Evolutionary conservation across 768 basidiomycete genomes (phyloP), one percentile per base, ranked within the genome.

Genomic region (Imleria badia): DNA sequence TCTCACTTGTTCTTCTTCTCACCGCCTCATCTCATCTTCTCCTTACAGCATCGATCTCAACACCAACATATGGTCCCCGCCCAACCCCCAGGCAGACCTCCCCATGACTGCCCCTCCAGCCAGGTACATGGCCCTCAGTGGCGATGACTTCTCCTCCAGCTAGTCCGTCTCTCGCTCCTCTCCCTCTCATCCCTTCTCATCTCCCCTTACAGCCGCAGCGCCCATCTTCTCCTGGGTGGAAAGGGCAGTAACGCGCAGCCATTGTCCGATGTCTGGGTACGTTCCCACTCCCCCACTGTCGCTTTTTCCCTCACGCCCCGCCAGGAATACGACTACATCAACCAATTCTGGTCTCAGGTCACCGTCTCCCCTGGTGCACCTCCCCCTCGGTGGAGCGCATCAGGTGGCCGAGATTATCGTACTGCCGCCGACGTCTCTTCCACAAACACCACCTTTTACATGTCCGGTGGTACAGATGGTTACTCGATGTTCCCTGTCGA

Each of bases 101-200:
- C 70, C 70, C n/a, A 56, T 66, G 22, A 63, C 64, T 0, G 68
- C 69, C 8, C 90, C 90, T 9, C 75, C 86, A 14, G 77, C 86
- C 29, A 78, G 88, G 66, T 85, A 81, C 69, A 79, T 80, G 38
- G 82, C 86, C 29, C 63, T 90, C 38, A 73, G 80, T 40, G 91
- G 87, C 6, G 72, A 75, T 20, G 91, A 92, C 73, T 81, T 80
- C 58, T 90, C 89, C 42, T 87, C 89, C 12, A 92, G 86, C 86
- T 88, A 91, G 89, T 89, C 53, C 60, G 88, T 80, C 38, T 29
- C 29, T 47, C 43, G 1, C 17, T 33, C 34, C 43, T 54, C 40
- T 41, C 34, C 60, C 53, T 64, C 48, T 56, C 55, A 48, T 51
- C 17, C 17, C 7, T 39, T 35, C 68, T 56, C 52, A 69, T 43